A percentile compares a stretch with the other conserved stretches of the same genome.
Evolutionary conservation across 257 asterid genomes (phyloP).

Genomic region (Rauvolfia tetraphylla): DNA sequence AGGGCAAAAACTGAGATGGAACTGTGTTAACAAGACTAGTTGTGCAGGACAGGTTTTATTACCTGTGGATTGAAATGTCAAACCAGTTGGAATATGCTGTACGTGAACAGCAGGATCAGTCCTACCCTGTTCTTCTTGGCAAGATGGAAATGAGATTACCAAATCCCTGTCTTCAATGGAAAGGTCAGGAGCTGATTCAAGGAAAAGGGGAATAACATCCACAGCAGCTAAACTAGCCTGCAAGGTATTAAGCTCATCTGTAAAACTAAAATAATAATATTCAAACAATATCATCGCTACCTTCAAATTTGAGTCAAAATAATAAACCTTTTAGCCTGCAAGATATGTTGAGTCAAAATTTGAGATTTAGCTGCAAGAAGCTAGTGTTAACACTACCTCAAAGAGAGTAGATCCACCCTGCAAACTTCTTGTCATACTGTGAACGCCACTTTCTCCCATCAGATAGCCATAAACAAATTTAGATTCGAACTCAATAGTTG

Average conservation of each 20-base stretch:
- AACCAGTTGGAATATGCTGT: slow-evolving; percentile 63
- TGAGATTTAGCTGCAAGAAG: slow-evolving; percentile 13
- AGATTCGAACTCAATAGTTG: slow-evolving; percentile 67
- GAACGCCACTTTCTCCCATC: slow-evolving; percentile 75
- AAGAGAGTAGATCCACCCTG: slow-evolving; percentile 26
- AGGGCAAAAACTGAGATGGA: neutral
- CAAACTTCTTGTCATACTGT: slow-evolving; percentile 38
- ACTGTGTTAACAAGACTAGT: neutral
- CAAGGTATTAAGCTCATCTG: neutral
- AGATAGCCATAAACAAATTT: slow-evolving; percentile 64
- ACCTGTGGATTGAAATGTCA: slow-evolving; percentile 70
- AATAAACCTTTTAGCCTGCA: no score
- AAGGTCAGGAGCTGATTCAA: slow-evolving; percentile 56
- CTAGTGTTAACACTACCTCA: slow-evolving; percentile 52
- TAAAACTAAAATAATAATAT: neutral
- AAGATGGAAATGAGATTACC: slow-evolving; percentile 34
- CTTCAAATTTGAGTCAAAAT: neutral
- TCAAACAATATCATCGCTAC: neutral
- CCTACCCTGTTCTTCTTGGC: slow-evolving; percentile 20
- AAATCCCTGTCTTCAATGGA: slow-evolving; percentile 48
- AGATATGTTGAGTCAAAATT: neutral
- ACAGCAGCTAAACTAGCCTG: slow-evolving; percentile 60
- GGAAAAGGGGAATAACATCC: slow-evolving; percentile 78
- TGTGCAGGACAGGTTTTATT: neutral
- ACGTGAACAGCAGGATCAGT: slow-evolving; percentile 44